Percentiles rank a stretch among this genome's conserved stretches.
phyloP scores from a whole-genome alignment of 176 grass and related monocot species.

The Microstegium vimineum region DNA sequence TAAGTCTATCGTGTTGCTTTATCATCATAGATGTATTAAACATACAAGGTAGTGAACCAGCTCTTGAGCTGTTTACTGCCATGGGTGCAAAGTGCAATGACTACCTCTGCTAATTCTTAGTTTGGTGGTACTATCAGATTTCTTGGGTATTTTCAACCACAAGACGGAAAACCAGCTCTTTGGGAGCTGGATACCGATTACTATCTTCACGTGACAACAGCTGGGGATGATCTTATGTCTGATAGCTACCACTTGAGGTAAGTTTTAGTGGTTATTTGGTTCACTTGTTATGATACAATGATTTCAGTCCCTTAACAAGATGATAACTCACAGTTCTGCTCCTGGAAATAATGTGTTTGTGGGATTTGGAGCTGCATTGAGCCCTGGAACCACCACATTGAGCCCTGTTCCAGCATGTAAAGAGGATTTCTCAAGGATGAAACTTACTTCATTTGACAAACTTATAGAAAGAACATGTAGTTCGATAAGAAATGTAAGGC shows the following conservation, averaged over 20 bases:
- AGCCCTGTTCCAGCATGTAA: conserved; percentile 76
- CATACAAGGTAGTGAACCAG: not conserved
- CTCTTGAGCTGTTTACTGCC: conserved; percentile 33
- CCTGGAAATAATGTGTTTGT: conserved; percentile 22
- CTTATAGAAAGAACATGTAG: conserved; percentile 72
- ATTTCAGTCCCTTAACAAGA: conserved; percentile 6
- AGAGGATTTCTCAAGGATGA: conserved; percentile 73
- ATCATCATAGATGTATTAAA: conserved; percentile 15
- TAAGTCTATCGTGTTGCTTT: conserved; percentile 38
- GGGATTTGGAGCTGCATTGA: conserved; percentile 32
- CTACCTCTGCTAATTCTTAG: conserved; percentile 17
- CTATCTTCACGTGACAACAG: conserved; percentile 87
- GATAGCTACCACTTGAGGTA: conserved; percentile 59
- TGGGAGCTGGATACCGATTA: conserved; percentile 99
- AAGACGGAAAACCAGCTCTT: conserved; percentile 94
- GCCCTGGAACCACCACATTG: conserved; percentile 23
- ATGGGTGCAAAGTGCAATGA: not conserved
- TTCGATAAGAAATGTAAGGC: conserved; percentile 67
- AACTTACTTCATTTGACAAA: conserved; percentile 90
- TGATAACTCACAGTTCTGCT: conserved; percentile 38
- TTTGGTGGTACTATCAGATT: conserved; percentile 63
- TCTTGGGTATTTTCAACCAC: conserved; percentile 91
- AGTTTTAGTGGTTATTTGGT: conserved; percentile 12
- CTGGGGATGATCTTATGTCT: conserved; percentile 49
- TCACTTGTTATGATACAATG: conserved; percentile 6